phyloP scores from a whole-genome alignment of 495 filamentous ascomycete species.

The Neurospora sp. region DNA sequence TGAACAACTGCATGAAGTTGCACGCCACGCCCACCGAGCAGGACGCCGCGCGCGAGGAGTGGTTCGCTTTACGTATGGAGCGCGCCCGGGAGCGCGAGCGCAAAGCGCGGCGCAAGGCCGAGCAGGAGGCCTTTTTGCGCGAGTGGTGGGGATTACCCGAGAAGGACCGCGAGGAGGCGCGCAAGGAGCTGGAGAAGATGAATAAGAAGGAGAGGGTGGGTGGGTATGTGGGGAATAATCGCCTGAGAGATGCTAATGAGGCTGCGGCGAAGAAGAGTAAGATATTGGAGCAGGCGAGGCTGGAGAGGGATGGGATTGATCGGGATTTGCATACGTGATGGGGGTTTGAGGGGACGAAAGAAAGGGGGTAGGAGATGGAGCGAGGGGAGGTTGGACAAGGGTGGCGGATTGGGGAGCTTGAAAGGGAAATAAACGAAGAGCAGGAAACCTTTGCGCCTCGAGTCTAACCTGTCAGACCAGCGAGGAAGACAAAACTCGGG shows the following conservation, averaged over 20 bases:
- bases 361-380: neutral
- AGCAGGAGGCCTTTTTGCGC: slow-evolving; percentile 46
- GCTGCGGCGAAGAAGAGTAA: neutral
- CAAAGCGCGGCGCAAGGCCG: slow-evolving; percentile 43
- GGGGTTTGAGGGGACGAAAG: neutral
- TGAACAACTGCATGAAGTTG: slow-evolving; percentile 88
- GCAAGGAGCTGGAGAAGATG: slow-evolving; percentile 29
- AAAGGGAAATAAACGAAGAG: neutral
- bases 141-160: slow-evolving; percentile 52
- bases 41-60: slow-evolving; percentile 85
- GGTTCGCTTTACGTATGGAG: slow-evolving; percentile 68
- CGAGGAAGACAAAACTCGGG: neutral
- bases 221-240: slow-evolving; percentile 17
- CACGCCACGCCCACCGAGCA: slow-evolving; percentile 77
- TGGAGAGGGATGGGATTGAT: neutral
- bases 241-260: neutral
- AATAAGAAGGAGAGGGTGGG: slow-evolving; percentile 27
- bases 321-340: neutral
- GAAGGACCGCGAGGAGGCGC: slow-evolving; percentile 33
- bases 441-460: too few relatives aligned
- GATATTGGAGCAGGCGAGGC: neutral
- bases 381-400: neutral
- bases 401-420: neutral
- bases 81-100: slow-evolving; percentile 51
- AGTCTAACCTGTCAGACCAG: neutral